These are phyloP conservation scores for Bruguiera parviflora DNA, from an alignment of 345 rosid genomes.

Conservation along the genomic window DNA sequence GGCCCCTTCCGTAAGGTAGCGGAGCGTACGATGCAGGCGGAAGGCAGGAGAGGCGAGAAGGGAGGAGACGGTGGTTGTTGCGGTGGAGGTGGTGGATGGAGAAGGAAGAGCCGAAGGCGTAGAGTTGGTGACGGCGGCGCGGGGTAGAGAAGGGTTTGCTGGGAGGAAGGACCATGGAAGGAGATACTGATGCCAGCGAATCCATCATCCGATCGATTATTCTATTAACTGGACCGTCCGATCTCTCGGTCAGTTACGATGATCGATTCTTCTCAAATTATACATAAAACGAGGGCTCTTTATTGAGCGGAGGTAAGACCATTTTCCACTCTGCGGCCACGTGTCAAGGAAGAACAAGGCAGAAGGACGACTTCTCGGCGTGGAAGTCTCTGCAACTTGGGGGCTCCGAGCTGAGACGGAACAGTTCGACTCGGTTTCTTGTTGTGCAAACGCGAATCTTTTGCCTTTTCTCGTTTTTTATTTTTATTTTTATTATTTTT, in stretches of 20 bases:
- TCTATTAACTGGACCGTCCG: background rate
- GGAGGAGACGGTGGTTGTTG: slow-evolving; percentile 5
- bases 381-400: slow-evolving; percentile 14
- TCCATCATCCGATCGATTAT: slow-evolving; percentile 41
- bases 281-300: too few species aligned
- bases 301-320: too few species aligned
- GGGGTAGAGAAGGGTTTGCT: slow-evolving; percentile 27
- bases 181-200: slow-evolving; percentile 62
- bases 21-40: slow-evolving; percentile 23
- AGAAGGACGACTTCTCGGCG: slow-evolving; percentile 26
- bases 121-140: slow-evolving; percentile 25
- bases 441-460: slow-evolving; percentile 1
- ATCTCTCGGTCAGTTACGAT: background rate
- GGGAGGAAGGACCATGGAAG: slow-evolving; percentile 73
- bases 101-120: slow-evolving; percentile 30
- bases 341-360: background rate
- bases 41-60: slow-evolving; percentile 29
- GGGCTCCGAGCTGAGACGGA: background rate
- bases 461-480: background rate
- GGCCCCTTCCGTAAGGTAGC: slow-evolving; percentile 18
- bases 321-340: too few species aligned
- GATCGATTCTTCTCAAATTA: too few species aligned
- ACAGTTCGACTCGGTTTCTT: slow-evolving; percentile 2
- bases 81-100: slow-evolving; percentile 6
- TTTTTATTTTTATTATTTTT: background rate